Evolutionary conservation across 352 stramenopile species (phyloP).

Genomic region (Globisporangium middletonii): DNA sequence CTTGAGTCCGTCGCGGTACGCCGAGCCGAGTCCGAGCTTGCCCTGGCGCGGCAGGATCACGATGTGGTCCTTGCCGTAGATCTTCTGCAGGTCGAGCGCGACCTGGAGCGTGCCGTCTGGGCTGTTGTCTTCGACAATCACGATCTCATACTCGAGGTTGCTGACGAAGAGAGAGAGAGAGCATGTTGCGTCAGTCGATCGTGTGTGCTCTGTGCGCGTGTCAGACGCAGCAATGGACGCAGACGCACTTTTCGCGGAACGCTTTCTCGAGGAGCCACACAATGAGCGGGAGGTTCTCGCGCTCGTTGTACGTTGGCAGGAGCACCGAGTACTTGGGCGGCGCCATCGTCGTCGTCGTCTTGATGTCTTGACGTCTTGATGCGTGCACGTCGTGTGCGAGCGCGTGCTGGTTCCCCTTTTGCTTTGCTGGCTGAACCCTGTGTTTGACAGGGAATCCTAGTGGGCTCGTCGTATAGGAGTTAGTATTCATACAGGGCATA

Average conservation of each 20-base stretch:
- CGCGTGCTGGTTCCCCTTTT: background rate
- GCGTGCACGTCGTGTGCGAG: background rate
- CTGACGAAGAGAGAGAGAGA: slow-evolving; percentile 23
- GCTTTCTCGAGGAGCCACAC: slow-evolving; percentile 95
- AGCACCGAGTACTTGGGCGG: slow-evolving; percentile 92
- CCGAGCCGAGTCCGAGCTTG: slow-evolving; percentile 95
- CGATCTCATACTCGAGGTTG: slow-evolving; percentile 92
- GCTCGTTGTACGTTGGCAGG: slow-evolving; percentile 98
- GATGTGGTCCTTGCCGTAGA: slow-evolving; percentile 90
- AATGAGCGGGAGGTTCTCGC: slow-evolving; percentile 97
- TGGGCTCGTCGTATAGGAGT: background rate
- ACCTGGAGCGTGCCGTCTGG: slow-evolving; percentile 95
- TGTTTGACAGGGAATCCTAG: background rate
- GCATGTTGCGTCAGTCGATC: background rate
- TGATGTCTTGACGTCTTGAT: no score
- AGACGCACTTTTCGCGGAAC: slow-evolving; percentile 85
- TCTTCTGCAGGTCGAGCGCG: slow-evolving; percentile 84
- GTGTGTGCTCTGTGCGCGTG: background rate
- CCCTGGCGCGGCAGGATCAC: slow-evolving; percentile 92
- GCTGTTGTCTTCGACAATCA: slow-evolving; percentile 98
- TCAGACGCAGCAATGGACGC: background rate
- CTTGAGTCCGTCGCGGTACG: slow-evolving; percentile 96
- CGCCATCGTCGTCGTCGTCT: background rate
- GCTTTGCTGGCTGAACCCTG: background rate
- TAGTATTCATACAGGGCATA: no score